Base-by-base conservation (phyloP, 306 rosid genomes). In the Gillenia trifoliata region DNA sequence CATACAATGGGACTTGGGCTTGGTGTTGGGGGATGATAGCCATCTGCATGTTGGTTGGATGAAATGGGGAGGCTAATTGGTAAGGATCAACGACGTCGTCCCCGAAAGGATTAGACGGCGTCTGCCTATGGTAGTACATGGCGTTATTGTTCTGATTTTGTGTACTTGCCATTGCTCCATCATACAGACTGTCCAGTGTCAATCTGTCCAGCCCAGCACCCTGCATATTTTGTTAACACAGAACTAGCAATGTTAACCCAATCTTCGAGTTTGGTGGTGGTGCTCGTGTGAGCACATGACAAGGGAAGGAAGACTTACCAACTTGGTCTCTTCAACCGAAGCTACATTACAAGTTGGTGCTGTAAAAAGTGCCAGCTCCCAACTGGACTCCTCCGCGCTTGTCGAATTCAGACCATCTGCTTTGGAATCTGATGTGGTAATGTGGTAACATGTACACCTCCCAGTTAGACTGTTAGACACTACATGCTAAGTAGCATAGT, bases 321-420 rank as follows among this genome's bases (percentile, higher is more conserved):
- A 31, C 30, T 52, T 30, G 1, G 63, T 52, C 28, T 70, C 30
- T 70, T 23, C 28, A 64, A 20, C 29, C 11, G 8, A 22, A 34
- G 19, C 29, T 64, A 23, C 59, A 68, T 26, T 45, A 26, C 61
- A 69, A 69, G 20, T 50, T 50, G n/a, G 30, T 50, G 63, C 63
- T n/a, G 63, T 11, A 30, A 70, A 70, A 31, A 50, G 47, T n/a
- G 36, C 63, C 20, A 69, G n/a, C 74, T 70, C 74, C 74, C 74
- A 70, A 52, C 63, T 31, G 31, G 63, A 50, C 20, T 70, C 38
- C 1, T 70, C 38, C 1, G 31, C 17, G 45, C 12, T 5, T 70
- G 31, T 50, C 12, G 47, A 30, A 70, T 31, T 31, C 30, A 50
- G 30, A 3, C 64, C 62, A 11, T 52, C 74, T 30, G 22, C 13